A percentile compares a stretch with the other conserved stretches of the same genome.
Evolutionary conservation across 139 green algal genomes (phyloP).

Genomic region (Closterium sp.): DNA sequence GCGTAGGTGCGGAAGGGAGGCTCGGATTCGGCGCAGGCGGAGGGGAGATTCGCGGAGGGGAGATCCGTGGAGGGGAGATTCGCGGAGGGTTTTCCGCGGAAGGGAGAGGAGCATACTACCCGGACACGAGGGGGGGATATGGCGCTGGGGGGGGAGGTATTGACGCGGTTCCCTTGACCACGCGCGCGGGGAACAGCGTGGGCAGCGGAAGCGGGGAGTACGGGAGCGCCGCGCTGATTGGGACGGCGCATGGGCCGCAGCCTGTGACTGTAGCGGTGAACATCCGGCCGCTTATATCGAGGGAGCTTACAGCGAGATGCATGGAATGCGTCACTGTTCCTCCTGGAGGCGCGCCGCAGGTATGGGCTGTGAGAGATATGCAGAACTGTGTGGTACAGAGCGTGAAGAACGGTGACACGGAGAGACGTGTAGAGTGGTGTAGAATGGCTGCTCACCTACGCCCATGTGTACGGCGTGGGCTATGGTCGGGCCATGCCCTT

Average conservation of each 20-base stretch:
- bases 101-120: neutral
- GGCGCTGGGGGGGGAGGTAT: neutral
- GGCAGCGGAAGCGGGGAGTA: neutral
- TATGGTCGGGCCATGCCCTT: neutral
- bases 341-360: neutral
- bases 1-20: neutral
- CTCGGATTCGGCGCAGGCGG: neutral
- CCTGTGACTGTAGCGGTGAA: neutral
- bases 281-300: neutral
- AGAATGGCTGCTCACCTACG: neutral
- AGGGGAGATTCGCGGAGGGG: neutral
- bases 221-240: neutral
- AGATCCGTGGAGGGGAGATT: neutral
- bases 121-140: neutral
- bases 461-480: neutral
- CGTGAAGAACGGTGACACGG: neutral
- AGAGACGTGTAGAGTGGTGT: neutral
- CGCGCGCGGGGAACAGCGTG: neutral
- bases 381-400: neutral
- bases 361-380: neutral
- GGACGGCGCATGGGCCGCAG: neutral
- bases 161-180: neutral
- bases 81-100: neutral
- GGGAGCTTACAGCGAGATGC: neutral
- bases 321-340: slow-evolving; percentile 11